A percentile compares a stretch with the other conserved stretches of the same genome.
These are phyloP conservation scores for Mucuna pruriens DNA, from an alignment of 306 rosid species.

Conservation along the genomic window DNA sequence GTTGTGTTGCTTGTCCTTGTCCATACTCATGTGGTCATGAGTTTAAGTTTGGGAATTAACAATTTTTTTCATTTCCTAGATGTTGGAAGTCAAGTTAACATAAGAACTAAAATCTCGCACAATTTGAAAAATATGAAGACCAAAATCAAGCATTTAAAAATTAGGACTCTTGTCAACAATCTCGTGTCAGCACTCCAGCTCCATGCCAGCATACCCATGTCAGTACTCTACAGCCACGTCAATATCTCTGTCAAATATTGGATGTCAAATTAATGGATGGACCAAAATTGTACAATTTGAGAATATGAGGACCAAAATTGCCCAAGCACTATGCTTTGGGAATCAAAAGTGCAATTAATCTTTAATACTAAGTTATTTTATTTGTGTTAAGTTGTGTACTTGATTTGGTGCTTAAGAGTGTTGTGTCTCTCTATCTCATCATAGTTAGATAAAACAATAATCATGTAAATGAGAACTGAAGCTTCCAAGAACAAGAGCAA, in stretches of 20 bases:
- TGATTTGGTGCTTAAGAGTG: not conserved
- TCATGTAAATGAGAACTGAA: not conserved
- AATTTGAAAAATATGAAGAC: not conserved
- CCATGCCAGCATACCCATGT: not conserved
- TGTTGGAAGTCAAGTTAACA: too few species aligned
- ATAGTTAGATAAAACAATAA: not conserved
- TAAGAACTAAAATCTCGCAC: too few species aligned
- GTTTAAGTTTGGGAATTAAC: too few species aligned
- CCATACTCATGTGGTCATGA: too few species aligned
- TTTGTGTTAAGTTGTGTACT: not conserved
- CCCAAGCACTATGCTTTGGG: not conserved
- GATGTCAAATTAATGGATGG: not conserved
- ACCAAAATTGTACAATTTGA: not conserved
- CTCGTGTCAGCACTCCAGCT: not conserved
- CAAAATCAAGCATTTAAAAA: not conserved
- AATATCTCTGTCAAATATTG: not conserved
- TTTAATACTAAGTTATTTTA: not conserved
- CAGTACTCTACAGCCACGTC: not conserved
- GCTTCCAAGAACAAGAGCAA: not conserved
- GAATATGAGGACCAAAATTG: not conserved
- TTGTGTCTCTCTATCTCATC: not conserved
- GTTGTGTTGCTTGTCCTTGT: too few species aligned
- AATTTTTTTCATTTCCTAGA: too few species aligned
- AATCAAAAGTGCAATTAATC: not conserved
- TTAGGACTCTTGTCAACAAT: not conserved